Base-by-base conservation (phyloP, 805 yeast species). In the Suhomyces pyralidae region DNA sequence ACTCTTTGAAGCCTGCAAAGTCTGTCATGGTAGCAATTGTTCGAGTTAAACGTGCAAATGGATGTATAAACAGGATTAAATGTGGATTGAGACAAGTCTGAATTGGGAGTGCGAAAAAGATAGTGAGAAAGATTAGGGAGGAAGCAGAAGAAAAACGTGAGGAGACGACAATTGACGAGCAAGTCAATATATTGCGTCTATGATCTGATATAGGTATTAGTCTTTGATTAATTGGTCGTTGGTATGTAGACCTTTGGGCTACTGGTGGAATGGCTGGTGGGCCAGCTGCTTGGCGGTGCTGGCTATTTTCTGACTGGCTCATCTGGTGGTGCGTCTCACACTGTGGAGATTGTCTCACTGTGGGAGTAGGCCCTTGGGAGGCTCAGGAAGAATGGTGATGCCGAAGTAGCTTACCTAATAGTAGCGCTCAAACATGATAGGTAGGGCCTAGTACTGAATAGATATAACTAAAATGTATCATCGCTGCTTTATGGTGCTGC, bases 1-100 rank as follows among this genome's bases (percentile, higher is more conserved):
- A 53, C 15, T 61, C 64, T 45, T 58, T 59, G 48, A 61, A 61
- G 6, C 63, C 62, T n/a, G 56, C 50, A 38, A 54, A 57, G 40
- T 49, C 46, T 28, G 50, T 40, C 51, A 48, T 48, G 19, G 42
- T 36, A 28, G n/a, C 9, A n/a, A 30, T 30, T 30, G 36, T 26
- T 2, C 32, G 32, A 3, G 17, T 6, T n/a, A 17, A 32, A 32
- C 36, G 36, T 32, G 36, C 9, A 32, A 28, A 28, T 12, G 32
- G 12, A 28, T 12, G 32, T 10, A 28, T 12, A 28, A 12, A 12
- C n/a, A 28, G 14, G 14, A 28, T 28, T 28, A 12, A 28, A 28
- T 28, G 32, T 28, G 32, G 14, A 4, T 28, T 28, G n/a, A 28
- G 32, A 28, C 32, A 28, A 30, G 36, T 17, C 17, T n/a, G 36